Conservation (phyloP, 495 filamentous ascomycete species). For the Clohesyomyces aquaticus region DNA sequence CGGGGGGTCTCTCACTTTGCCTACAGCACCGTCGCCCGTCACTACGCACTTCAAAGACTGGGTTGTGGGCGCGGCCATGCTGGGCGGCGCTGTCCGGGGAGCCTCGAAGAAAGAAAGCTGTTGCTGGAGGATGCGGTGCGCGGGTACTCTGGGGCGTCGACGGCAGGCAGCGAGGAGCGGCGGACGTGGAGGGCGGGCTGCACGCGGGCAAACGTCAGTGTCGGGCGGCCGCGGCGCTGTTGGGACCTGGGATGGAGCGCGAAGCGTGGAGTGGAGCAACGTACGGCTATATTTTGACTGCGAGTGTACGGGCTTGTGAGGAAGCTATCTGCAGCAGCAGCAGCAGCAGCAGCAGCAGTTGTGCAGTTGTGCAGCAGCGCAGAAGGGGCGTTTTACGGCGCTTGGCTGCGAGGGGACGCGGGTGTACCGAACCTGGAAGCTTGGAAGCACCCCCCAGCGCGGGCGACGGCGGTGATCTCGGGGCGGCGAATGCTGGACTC, state of each 20-base stretch:
- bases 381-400: conserved; percentile 30
- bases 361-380: no score
- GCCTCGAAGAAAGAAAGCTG: background rate
- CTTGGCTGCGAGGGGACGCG: conserved; percentile 33
- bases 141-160: conserved; percentile 3
- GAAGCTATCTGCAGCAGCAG: no score
- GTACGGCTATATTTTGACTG: conserved; percentile 20
- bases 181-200: background rate
- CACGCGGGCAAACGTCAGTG: background rate
- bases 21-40: conserved; percentile 97
- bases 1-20: conserved; percentile 69
- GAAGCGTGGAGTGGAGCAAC: background rate
- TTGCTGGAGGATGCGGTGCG: no score
- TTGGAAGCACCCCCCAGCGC: conserved; percentile 19
- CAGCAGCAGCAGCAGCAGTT: no score
- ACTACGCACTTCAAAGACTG: conserved; percentile 94
- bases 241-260: no score
- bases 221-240: conserved; percentile 1
- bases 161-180: background rate
- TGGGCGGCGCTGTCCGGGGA: conserved; percentile 15
- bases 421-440: conserved; percentile 36
- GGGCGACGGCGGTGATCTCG: conserved; percentile 19
- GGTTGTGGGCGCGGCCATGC: conserved; percentile 69
- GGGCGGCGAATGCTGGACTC: no score
- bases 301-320: conserved; percentile 11